Evolutionary conservation across 768 basidiomycete species (phyloP).

Genomic region (Termitomyces sp.): DNA sequence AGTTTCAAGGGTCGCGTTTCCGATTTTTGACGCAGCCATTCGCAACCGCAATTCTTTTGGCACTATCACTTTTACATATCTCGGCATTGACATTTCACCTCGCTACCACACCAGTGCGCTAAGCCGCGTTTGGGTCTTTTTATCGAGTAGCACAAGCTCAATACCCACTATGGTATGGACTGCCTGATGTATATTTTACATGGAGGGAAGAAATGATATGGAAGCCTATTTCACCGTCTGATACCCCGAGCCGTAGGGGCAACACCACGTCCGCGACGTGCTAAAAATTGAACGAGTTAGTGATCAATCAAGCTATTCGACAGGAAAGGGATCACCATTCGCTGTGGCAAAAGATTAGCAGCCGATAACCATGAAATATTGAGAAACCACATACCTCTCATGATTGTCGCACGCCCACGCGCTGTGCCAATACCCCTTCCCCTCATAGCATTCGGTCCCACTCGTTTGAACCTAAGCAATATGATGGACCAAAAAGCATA

Average conservation of each 20-base stretch:
- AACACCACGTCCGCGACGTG: conserved; percentile 86
- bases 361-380: conserved; percentile 10
- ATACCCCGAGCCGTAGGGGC: conserved; percentile 73
- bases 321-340: conserved; percentile 53
- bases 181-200: conserved; percentile 16
- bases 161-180: conserved; percentile 15
- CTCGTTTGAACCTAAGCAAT: conserved; percentile 89
- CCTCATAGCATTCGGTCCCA: conserved; percentile 97
- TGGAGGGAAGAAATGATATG: conserved; percentile 3
- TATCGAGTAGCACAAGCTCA: conserved; percentile 1
- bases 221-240: conserved; percentile 54
- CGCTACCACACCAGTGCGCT: neutral
- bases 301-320: neutral
- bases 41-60: neutral
- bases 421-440: conserved; percentile 99
- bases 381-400: conserved; percentile 71
- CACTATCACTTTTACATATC: neutral
- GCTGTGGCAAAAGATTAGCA: conserved; percentile 43
- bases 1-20: conserved; percentile 88
- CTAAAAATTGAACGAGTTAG: conserved; percentile 36
- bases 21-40: conserved; percentile 68
- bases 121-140: neutral
- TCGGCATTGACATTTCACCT: neutral
- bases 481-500: neutral
- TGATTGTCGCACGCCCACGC: conserved; percentile 96